Evolutionary conservation across 148 eudicot genomes (phyloP).

Genomic region (Cornus florida): DNA sequence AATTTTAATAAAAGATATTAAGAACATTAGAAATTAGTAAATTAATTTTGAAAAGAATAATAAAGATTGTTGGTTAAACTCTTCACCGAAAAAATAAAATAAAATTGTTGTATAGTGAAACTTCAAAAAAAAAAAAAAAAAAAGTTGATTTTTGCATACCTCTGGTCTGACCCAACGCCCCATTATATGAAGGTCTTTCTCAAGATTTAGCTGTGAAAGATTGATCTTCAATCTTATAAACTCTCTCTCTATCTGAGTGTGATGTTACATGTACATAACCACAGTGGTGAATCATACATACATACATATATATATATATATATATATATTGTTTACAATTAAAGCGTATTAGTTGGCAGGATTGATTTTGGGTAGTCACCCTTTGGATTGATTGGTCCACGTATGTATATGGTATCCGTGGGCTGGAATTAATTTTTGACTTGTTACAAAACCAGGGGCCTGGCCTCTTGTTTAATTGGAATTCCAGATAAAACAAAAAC

Average conservation of each 20-base stretch:
- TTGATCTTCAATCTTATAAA: background rate
- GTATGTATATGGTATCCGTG: slow-evolving; percentile 9
- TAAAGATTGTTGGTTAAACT: too few species aligned
- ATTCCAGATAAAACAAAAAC: too few species aligned
- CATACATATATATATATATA: background rate
- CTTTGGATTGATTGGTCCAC: too few species aligned
- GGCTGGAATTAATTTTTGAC: slow-evolving; percentile 17
- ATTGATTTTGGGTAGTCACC: background rate
- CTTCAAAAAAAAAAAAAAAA: too few species aligned
- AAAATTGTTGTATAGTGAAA: too few species aligned
- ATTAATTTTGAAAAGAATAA: too few species aligned
- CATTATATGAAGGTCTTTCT: slow-evolving; percentile 17
- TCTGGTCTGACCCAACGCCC: slow-evolving; percentile 66
- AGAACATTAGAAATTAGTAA: too few species aligned
- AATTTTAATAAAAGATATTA: too few species aligned
- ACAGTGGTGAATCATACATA: too few species aligned
- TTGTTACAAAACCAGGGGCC: slow-evolving; percentile 11
- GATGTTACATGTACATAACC: background rate
- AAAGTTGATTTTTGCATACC: slow-evolving; percentile 27
- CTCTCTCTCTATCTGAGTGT: background rate
- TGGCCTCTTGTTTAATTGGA: slow-evolving; percentile 6
- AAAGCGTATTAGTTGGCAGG: background rate
- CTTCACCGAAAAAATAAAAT: too few species aligned
- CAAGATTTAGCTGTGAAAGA: background rate
- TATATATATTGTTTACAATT: background rate